Evolutionary conservation across 75 land plant genomes (phyloP).

Genomic region (Pinus tabuliformis): DNA sequence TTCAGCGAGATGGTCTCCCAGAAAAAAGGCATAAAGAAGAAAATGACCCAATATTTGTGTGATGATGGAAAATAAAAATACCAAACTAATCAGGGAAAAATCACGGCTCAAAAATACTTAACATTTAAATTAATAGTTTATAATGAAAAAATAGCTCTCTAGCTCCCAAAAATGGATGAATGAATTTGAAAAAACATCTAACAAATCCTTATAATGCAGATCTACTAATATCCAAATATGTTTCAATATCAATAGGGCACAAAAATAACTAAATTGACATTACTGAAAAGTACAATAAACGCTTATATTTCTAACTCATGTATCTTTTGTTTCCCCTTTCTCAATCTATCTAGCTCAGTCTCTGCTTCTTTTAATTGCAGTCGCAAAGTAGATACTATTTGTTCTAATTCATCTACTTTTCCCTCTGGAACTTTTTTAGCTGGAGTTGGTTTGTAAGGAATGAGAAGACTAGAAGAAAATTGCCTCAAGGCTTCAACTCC

Average conservation of each 20-base stretch:
- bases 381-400: conserved; percentile 38
- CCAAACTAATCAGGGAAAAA: not conserved
- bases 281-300: not conserved
- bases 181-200: not conserved
- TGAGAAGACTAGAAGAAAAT: conserved; percentile 55
- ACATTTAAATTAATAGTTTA: not conserved
- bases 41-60: not conserved
- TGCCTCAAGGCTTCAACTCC: conserved; percentile 69
- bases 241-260: not conserved
- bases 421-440: conserved; percentile 8
- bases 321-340: conserved; percentile 64
- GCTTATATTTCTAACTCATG: not conserved
- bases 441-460: conserved; percentile 50
- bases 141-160: not conserved
- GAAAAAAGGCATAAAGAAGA: not conserved
- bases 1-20: not conserved
- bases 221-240: not conserved
- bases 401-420: conserved; percentile 53
- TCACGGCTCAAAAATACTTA: not conserved
- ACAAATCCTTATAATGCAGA: not conserved
- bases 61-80: not conserved
- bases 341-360: conserved; percentile 55
- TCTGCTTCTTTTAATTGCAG: conserved; percentile 50
- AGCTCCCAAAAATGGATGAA: not conserved
- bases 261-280: not conserved